Evolutionary conservation across 208 protist genomes (phyloP).

Genomic region (Trypanosoma scelopori): DNA sequence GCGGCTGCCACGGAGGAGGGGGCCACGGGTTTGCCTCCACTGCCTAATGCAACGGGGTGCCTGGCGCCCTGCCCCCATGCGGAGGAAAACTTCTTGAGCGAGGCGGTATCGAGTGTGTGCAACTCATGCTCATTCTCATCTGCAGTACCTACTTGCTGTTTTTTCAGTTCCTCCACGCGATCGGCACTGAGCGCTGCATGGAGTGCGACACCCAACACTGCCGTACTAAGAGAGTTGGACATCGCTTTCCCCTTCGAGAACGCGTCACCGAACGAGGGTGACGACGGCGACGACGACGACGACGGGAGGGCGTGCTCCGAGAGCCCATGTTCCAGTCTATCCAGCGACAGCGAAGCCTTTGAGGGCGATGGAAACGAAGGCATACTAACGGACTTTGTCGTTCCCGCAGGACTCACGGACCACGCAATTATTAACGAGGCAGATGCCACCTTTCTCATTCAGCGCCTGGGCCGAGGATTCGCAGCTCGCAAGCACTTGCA

Average conservation of each 20-base stretch:
- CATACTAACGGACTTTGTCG: conserved; percentile 22
- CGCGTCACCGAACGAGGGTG: not conserved
- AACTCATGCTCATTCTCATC: not conserved
- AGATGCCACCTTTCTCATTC: conserved; percentile 32
- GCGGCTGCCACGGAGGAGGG: too few relatives aligned
- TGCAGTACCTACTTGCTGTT: not conserved
- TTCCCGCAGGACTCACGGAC: conserved; percentile 18
- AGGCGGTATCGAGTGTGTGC: not conserved
- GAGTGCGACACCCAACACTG: not conserved
- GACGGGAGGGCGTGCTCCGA: not conserved
- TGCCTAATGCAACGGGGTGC: not conserved
- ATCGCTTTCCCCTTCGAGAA: conserved; percentile 15
- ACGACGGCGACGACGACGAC: conserved; percentile 5
- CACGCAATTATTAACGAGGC: conserved; percentile 6
- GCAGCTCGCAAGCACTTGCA: conserved; percentile 36
- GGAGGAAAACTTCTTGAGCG: not conserved
- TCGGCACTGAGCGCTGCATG: not conserved
- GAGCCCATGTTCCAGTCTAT: not conserved
- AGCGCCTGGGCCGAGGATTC: conserved; percentile 47
- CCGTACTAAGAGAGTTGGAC: conserved; percentile 10
- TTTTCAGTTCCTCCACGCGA: conserved; percentile 2
- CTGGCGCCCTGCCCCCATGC: not conserved
- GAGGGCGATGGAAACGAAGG: not conserved
- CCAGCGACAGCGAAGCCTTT: not conserved
- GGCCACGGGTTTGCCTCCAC: not conserved